Percentiles rank a stretch among this genome's conserved stretches.
Conservation (phyloP, 2,329 filamentous ascomycete species). For the Alternaria sp. region DNA sequence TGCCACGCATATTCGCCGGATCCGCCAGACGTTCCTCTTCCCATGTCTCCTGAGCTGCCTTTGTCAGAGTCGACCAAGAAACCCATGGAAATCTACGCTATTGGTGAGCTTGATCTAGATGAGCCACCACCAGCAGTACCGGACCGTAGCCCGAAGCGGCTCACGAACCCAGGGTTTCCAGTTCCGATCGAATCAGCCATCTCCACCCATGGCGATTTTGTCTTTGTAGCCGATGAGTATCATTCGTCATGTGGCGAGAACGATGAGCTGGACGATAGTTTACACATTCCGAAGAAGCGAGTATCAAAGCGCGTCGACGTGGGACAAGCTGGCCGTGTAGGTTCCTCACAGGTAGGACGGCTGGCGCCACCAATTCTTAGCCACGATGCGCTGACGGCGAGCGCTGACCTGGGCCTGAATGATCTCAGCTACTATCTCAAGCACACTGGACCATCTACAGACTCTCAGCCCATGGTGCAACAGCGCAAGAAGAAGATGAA, state of each 20-base stretch:
- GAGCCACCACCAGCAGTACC: conserved; percentile 34
- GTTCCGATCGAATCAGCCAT: conserved; percentile 21
- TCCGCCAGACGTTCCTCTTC: conserved; percentile 24
- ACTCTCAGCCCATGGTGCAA: conserved; percentile 16
- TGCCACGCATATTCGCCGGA: conserved; percentile 25
- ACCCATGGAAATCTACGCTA: conserved; percentile 26
- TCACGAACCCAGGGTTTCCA: conserved; percentile 30
- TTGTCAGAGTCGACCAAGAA: conserved; percentile 16
- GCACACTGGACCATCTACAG: conserved; percentile 40
- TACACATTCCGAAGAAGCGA: conserved; percentile 25
- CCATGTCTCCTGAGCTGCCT: conserved; percentile 19
- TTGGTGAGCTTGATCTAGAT: conserved; percentile 27
- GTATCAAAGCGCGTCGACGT: conserved; percentile 10
- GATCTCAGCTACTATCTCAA: conserved; percentile 44
- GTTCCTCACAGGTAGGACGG: conserved; percentile 32
- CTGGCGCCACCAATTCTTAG: conserved; percentile 47
- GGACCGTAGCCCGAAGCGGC: conserved; percentile 37
- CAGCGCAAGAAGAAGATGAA: conserved; percentile 33
- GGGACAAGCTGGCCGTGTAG: conserved; percentile 29
- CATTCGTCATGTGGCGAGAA: conserved; percentile 36
- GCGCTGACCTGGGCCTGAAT: conserved; percentile 38
- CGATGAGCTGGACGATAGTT: conserved; percentile 16
- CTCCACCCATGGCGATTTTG: conserved; percentile 36
- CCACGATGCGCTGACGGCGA: conserved; percentile 43
- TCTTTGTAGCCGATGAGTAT: conserved; percentile 33